phyloP scores from a whole-genome alignment of 1,284 basidiomycete genomes.

The Melampsora americana region DNA sequence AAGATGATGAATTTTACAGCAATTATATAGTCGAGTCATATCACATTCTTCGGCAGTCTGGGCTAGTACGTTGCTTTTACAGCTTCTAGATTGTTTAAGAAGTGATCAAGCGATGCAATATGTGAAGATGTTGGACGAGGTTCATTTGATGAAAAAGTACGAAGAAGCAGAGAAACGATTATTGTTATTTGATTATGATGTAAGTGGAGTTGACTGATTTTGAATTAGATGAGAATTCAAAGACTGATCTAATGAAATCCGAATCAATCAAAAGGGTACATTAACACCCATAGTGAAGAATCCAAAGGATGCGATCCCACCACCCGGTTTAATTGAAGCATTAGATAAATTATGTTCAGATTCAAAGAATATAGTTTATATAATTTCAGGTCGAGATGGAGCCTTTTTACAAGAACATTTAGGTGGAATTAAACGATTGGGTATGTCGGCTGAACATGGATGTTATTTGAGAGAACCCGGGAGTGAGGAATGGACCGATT shows the following conservation, averaged over 20 bases:
- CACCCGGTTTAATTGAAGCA: constrained; percentile 69
- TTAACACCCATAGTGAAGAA: constrained; percentile 94
- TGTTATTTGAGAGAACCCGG: constrained; percentile 76
- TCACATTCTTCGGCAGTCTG: constrained; percentile 94
- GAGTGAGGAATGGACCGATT: constrained; percentile 69
- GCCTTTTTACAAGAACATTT: constrained; percentile 87
- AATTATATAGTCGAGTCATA: constrained; percentile 78
- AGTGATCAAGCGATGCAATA: constrained; percentile 76
- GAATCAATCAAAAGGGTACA: constrained; percentile 65
- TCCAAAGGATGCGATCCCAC: constrained; percentile 81
- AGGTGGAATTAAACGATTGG: constrained; percentile 75
- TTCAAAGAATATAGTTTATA: constrained; percentile 85
- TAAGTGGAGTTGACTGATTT: constrained; percentile 55
- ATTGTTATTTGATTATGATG: constrained; percentile 94
- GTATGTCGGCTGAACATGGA: constrained; percentile 94
- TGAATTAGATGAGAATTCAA: too few relatives aligned
- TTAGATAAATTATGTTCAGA: constrained; percentile 72
- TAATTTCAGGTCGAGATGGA: constrained; percentile 95
- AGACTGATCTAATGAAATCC: constrained; percentile 5
- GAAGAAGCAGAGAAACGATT: constrained; percentile 72
- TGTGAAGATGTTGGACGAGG: constrained; percentile 77
- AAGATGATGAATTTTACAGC: constrained; percentile 41
- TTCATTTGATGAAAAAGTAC: constrained; percentile 67
- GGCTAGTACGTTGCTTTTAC: constrained; percentile 84
- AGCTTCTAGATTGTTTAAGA: constrained; percentile 77